phyloP scores from a whole-genome alignment of 2,329 filamentous ascomycete species.

The Ceratocystis cubensis region DNA sequence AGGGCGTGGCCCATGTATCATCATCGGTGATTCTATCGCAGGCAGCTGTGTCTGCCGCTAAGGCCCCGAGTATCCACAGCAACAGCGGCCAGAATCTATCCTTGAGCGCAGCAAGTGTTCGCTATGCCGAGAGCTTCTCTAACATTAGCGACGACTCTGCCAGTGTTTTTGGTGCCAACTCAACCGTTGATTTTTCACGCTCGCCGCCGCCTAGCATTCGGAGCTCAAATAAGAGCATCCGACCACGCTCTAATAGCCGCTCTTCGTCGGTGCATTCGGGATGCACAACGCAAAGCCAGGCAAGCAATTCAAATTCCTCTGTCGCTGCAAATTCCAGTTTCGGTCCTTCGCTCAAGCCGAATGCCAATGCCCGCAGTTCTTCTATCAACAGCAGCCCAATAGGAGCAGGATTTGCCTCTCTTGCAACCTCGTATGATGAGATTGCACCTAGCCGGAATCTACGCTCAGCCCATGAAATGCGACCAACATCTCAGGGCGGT shows the following conservation, averaged over 20 bases:
- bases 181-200: conserved; percentile 45
- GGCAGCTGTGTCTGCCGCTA: conserved; percentile 24
- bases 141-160: conserved; percentile 47
- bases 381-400: not conserved
- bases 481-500: conserved; percentile 11
- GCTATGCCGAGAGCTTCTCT: conserved; percentile 34
- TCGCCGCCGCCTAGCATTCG: conserved; percentile 44
- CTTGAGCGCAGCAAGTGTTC: conserved; percentile 31
- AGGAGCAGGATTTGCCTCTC: not conserved
- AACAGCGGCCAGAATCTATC: conserved; percentile 24
- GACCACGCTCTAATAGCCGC: conserved; percentile 15
- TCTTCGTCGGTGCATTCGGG: conserved; percentile 20
- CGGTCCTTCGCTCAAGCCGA: conserved; percentile 16
- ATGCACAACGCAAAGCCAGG: conserved; percentile 7
- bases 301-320: not conserved
- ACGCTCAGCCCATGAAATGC: conserved; percentile 19
- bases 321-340: not conserved
- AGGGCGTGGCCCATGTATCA: conserved; percentile 50
- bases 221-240: conserved; percentile 34
- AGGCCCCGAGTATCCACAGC: not conserved
- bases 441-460: conserved; percentile 11
- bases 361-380: not conserved
- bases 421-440: not conserved
- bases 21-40: conserved; percentile 44
- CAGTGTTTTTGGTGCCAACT: conserved; percentile 38